Conservation (phyloP, 768 basidiomycete species). For the Russula sp. region DNA sequence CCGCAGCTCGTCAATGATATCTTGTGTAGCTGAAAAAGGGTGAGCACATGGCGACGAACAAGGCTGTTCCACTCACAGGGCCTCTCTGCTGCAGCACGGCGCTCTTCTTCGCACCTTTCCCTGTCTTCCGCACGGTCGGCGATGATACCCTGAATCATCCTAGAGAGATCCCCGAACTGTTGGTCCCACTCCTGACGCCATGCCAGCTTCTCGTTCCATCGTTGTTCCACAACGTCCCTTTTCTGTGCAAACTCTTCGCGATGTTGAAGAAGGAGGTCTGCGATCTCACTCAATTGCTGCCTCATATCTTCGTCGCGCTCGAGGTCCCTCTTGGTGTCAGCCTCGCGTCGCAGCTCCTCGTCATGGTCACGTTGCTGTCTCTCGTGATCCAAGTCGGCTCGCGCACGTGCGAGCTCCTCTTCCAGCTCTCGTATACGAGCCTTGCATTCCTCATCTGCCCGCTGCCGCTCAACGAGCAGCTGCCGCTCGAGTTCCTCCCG, state of each 20-base stretch:
- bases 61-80: constrained; percentile 41
- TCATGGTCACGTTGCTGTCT: constrained; percentile 50
- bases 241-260: constrained; percentile 54
- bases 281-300: constrained; percentile 61
- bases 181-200: constrained; percentile 55
- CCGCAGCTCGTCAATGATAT: constrained; percentile 52
- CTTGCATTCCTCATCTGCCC: constrained; percentile 44
- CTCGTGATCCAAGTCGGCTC: constrained; percentile 59
- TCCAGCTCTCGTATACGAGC: constrained; percentile 55
- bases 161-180: constrained; percentile 49
- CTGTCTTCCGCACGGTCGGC: constrained; percentile 51
- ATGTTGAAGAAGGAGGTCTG: constrained; percentile 66
- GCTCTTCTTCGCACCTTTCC: constrained; percentile 46
- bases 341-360: constrained; percentile 57
- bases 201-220: constrained; percentile 56
- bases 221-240: constrained; percentile 52
- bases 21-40: constrained; percentile 45
- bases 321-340: constrained; percentile 47
- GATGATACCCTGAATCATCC: constrained; percentile 55
- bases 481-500: constrained; percentile 19
- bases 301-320: constrained; percentile 59
- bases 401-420: constrained; percentile 52
- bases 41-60: constrained; percentile 19
- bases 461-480: constrained; percentile 14
- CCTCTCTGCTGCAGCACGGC: constrained; percentile 45